phyloP scores from a whole-genome alignment of 2,329 filamentous ascomycete species.

The Neospermospora avenae region DNA sequence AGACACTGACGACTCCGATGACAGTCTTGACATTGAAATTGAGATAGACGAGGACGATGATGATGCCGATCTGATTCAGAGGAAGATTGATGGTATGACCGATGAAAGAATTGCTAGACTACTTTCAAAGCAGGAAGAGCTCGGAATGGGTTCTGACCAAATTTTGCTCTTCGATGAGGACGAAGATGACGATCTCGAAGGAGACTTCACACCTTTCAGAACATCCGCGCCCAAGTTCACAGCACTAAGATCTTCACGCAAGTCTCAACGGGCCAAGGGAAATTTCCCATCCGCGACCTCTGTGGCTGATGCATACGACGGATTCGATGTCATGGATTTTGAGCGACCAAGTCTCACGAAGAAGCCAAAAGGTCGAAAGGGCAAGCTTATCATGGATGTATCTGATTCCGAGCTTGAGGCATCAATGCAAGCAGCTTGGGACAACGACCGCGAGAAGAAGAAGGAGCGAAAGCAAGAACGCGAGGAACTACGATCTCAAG shows the following conservation, averaged over 20 bases:
- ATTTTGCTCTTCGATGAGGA: slow-evolving; percentile 53
- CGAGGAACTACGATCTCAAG: slow-evolving; percentile 64
- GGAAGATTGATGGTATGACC: slow-evolving; percentile 46
- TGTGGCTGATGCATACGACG: slow-evolving; percentile 54
- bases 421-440: slow-evolving; percentile 56
- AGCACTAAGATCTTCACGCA: slow-evolving; percentile 21
- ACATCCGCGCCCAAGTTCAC: slow-evolving; percentile 8
- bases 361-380: slow-evolving; percentile 60
- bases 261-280: slow-evolving; percentile 31
- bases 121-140: slow-evolving; percentile 58
- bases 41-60: slow-evolving; percentile 40
- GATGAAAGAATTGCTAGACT: slow-evolving; percentile 61
- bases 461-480: slow-evolving; percentile 65
- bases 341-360: slow-evolving; percentile 64
- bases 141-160: slow-evolving; percentile 59
- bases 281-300: slow-evolving; percentile 52
- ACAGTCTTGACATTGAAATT: slow-evolving; percentile 37
- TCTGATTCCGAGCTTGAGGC: slow-evolving; percentile 66
- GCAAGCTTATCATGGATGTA: slow-evolving; percentile 49
- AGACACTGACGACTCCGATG: slow-evolving; percentile 25
- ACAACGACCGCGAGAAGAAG: slow-evolving; percentile 69
- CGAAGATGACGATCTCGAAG: slow-evolving; percentile 36
- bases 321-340: slow-evolving; percentile 84
- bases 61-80: slow-evolving; percentile 35
- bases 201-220: slow-evolving; percentile 12